Percentiles rank a stretch among this genome's conserved stretches.
Conservation (phyloP, 371 early-diverging fungal species). For the Mortierella sp. region DNA sequence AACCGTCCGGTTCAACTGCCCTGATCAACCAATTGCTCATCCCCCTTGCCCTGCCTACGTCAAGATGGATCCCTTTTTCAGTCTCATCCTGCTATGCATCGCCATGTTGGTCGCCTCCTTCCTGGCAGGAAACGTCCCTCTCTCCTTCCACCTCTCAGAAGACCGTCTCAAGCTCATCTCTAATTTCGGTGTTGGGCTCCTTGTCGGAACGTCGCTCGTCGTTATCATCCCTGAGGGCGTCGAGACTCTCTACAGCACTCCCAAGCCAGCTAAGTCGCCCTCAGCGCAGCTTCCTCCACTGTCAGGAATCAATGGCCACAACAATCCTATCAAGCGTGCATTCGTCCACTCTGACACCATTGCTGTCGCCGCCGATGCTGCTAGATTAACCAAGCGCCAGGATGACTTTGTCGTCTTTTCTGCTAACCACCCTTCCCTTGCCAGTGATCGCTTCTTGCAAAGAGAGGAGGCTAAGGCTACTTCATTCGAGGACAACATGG, state of each 20-base stretch:
- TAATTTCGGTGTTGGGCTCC: conserved; percentile 92
- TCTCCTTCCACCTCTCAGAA: conserved; percentile 84
- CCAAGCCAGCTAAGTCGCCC: conserved; percentile 4
- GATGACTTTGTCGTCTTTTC: conserved; percentile 19
- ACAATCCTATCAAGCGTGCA: conserved; percentile 38
- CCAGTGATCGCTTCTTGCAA: conserved; percentile 33
- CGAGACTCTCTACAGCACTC: conserved; percentile 81
- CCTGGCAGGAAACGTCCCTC: conserved; percentile 87
- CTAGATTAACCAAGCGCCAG: conserved; percentile 22
- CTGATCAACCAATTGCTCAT: conserved; percentile 1
- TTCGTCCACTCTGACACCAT: conserved; percentile 11
- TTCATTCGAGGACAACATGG: conserved; percentile 46
- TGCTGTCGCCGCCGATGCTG: conserved; percentile 2
- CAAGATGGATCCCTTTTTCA: conserved; percentile 73
- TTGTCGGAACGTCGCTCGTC: conserved; percentile 91
- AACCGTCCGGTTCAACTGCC: conserved; percentile 3
- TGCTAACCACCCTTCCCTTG: conserved; percentile 20
- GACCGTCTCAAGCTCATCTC: conserved; percentile 78
- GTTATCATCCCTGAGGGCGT: conserved; percentile 96
- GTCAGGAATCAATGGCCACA: conserved; percentile 16
- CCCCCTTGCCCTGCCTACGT: neutral
- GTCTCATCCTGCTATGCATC: conserved; percentile 79
- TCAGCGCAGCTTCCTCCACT: neutral
- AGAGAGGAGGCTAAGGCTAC: neutral
- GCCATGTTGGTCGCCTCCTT: conserved; percentile 92